These are phyloP conservation scores for Escovopsis sp. DNA, from an alignment of 2,329 filamentous ascomycete species.

Conservation along the genomic window DNA sequence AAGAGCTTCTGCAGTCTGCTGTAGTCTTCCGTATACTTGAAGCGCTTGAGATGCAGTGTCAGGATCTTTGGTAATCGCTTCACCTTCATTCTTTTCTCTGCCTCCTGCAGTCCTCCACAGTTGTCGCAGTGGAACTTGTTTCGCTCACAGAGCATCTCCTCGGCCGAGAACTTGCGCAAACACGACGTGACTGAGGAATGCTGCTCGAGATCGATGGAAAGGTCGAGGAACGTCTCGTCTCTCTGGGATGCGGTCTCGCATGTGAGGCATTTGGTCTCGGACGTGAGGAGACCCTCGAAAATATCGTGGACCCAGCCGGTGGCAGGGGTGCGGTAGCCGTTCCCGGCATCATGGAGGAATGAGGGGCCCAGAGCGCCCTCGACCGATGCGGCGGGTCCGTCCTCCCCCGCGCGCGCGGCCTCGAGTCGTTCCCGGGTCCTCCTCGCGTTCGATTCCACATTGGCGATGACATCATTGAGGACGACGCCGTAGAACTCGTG, in stretches of 20 bases:
- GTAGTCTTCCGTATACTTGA: conserved; percentile 96
- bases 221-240: conserved; percentile 88
- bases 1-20: conserved; percentile 91
- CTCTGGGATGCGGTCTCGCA: conserved; percentile 92
- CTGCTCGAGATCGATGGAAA: conserved; percentile 90
- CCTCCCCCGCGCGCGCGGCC: conserved; percentile 19
- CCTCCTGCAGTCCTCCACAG: conserved; percentile 90
- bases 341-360: conserved; percentile 19
- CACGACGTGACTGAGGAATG: conserved; percentile 95
- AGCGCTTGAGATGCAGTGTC: conserved; percentile 85
- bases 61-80: conserved; percentile 85
- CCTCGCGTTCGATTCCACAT: conserved; percentile 77
- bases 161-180: conserved; percentile 86
- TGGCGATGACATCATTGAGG: conserved; percentile 89
- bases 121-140: conserved; percentile 99
- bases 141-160: conserved; percentile 95
- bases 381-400: conserved; percentile 36
- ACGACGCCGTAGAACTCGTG: conserved; percentile 93
- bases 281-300: conserved; percentile 87
- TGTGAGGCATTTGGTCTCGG: conserved; percentile 89
- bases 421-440: conserved; percentile 39
- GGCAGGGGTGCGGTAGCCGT: conserved; percentile 40
- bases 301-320: conserved; percentile 93
- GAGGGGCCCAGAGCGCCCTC: conserved; percentile 22
- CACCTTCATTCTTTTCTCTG: conserved; percentile 98